phyloP scores from a whole-genome alignment of 805 yeast species.

The Kuraishia capsulata region DNA sequence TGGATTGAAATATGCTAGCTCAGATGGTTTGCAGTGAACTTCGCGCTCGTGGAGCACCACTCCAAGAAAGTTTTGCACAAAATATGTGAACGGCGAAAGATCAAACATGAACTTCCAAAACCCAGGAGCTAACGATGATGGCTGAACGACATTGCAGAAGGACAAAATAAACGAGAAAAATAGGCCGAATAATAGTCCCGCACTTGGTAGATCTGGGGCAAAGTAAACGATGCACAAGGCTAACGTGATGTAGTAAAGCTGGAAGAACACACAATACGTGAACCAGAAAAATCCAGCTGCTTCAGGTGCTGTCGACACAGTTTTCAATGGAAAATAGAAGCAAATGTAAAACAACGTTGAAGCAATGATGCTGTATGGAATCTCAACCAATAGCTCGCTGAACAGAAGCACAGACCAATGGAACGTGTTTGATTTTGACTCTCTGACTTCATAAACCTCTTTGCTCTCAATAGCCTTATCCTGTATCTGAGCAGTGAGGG shows the following conservation, averaged over 20 bases:
- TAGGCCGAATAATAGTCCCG: slow-evolving; percentile 49
- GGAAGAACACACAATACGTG: slow-evolving; percentile 26
- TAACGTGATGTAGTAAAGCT: slow-evolving; percentile 36
- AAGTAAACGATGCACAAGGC: slow-evolving; percentile 48
- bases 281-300: slow-evolving; percentile 41
- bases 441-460: slow-evolving; percentile 62
- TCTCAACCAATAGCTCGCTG: slow-evolving; percentile 40
- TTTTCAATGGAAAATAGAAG: slow-evolving; percentile 5
- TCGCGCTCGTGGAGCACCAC: slow-evolving; percentile 38
- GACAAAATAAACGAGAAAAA: slow-evolving; percentile 48
- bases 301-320: slow-evolving; percentile 23
- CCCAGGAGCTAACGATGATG: slow-evolving; percentile 51
- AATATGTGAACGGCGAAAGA: slow-evolving; percentile 63
- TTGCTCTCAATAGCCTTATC: slow-evolving; percentile 42
- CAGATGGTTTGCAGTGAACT: slow-evolving; percentile 40
- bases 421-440: slow-evolving; percentile 62
- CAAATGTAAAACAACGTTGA: slow-evolving; percentile 25
- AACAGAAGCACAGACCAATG: slow-evolving; percentile 57
- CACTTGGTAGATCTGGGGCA: slow-evolving; percentile 60
- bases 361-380: slow-evolving; percentile 43
- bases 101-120: slow-evolving; percentile 85
- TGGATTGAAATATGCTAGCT: slow-evolving; percentile 41
- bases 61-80: slow-evolving; percentile 42
- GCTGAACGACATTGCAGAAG: slow-evolving; percentile 66
- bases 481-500: slow-evolving; percentile 51